Percentiles rank a stretch among this genome's conserved stretches.
These are phyloP conservation scores for Verbascum thapsus DNA, from an alignment of 257 asterid species.

Conservation along the genomic window DNA sequence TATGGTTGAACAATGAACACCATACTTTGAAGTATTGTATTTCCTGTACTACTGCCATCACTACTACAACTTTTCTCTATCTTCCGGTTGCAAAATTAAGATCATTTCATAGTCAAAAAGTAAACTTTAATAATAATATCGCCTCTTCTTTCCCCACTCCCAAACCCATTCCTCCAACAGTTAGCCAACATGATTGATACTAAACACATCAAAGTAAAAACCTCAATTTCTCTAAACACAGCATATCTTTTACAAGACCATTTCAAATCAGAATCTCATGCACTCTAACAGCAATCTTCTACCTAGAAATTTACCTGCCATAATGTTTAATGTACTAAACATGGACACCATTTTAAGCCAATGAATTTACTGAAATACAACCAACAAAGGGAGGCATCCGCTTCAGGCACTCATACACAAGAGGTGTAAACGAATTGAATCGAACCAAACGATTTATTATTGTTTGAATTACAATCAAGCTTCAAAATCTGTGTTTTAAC, in stretches of 20 bases:
- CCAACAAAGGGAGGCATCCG: background rate
- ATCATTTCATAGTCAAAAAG: background rate
- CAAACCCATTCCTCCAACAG: background rate
- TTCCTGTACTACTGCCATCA: background rate
- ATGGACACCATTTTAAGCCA: background rate
- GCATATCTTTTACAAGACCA: background rate
- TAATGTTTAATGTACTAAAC: background rate
- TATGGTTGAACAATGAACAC: background rate
- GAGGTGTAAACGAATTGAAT: no score
- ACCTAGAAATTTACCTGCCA: background rate
- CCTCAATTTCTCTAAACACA: background rate
- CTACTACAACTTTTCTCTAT: background rate
- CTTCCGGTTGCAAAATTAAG: background rate
- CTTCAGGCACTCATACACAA: background rate
- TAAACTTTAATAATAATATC: background rate
- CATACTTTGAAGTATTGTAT: no score
- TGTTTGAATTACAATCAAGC: no score
- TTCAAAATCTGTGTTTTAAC: no score
- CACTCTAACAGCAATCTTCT: slow-evolving; percentile 7
- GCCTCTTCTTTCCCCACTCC: background rate
- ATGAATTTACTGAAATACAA: background rate
- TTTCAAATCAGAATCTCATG: background rate
- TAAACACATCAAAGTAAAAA: background rate
- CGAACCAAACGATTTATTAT: no score
- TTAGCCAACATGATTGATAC: background rate